Conservation (phyloP, 805 yeast species). For the Brettanomyces nanus region DNA sequence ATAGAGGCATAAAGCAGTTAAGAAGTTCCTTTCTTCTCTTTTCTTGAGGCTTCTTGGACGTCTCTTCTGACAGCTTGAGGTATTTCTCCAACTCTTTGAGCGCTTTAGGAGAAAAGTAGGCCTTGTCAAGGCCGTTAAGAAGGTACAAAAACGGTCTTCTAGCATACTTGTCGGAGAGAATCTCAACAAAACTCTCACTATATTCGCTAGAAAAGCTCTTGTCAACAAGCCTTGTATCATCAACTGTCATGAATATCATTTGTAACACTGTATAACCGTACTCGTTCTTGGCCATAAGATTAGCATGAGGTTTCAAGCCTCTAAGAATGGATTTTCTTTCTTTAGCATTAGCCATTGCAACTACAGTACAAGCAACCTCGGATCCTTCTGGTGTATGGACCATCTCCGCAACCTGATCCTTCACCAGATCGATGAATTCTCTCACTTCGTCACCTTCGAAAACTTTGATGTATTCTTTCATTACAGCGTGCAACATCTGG, state of each 20-base stretch:
- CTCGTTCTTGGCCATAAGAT: conserved; percentile 72
- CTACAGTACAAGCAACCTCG: conserved; percentile 76
- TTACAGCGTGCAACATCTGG: conserved; percentile 91
- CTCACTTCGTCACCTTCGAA: conserved; percentile 62
- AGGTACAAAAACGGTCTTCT: conserved; percentile 85
- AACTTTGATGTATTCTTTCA: conserved; percentile 78
- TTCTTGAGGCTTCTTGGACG: conserved; percentile 80
- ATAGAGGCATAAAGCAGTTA: conserved; percentile 53
- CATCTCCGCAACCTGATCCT: conserved; percentile 87
- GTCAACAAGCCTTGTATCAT: conserved; percentile 79
- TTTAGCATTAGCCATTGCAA: conserved; percentile 82
- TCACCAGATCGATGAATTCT: conserved; percentile 73
- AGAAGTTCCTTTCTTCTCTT: conserved; percentile 67
- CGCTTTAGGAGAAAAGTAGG: conserved; percentile 67
- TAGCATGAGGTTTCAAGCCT: conserved; percentile 67
- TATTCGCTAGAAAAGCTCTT: conserved; percentile 64
- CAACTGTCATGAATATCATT: conserved; percentile 76
- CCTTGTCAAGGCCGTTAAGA: conserved; percentile 68
- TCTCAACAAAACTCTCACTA: conserved; percentile 41
- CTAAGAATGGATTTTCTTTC: conserved; percentile 78
- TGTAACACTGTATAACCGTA: conserved; percentile 77
- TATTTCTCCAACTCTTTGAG: conserved; percentile 54
- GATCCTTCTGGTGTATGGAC: conserved; percentile 94
- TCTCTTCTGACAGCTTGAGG: conserved; percentile 51
- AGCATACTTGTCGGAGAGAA: conserved; percentile 65